Evolutionary conservation across 768 basidiomycete species (phyloP), one percentile per base, ranked within the genome.

Genomic region (Agaricus blazei): DNA sequence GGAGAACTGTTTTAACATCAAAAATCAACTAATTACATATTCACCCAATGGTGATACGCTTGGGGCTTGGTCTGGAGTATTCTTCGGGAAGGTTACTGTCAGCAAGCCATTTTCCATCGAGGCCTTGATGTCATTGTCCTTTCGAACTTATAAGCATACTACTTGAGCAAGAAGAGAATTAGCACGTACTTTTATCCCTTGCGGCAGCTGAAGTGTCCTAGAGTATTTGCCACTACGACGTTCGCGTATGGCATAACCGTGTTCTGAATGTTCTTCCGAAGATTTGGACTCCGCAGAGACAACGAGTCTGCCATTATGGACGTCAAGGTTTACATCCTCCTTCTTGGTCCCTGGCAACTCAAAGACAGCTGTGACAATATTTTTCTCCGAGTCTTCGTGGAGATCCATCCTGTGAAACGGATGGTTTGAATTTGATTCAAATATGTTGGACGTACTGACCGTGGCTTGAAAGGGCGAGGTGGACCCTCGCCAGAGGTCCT

Each of bases 281-380:
- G 62, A 44, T 9, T 66, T 64, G 26, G 60, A 68, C 62, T 81
- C 74, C 26, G 78, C 80, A 7, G 76, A 75, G 36, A 84, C 67
- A 1, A 69, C 77, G 48, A 85, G 66, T 38, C 69, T 72, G 55
- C 73, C 71, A 57, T 79, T 72, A 40, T 74, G 72, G 19, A 81
- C 64, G 49, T 81, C 74, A 48, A 83, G 76, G 34, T 66, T 60
- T 42, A 83, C 70, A 48, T 74, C 70, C 42, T 78, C 74, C 51
- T 79, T 77, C 51, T 71, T 76, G 51, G 82, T 63, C 8, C 82
- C 81, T 4, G 83, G 82, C 1, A 82, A 65, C 60, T 83, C 84
- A 54, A 84, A 80, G 5, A 74, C 74, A 9, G 79, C 80, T 2
- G 76, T 79, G 27, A 82, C 73, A 19, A 60, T 55, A 58, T 24